Evolutionary conservation across 257 asterid genomes (phyloP), one percentile per base, ranked within the genome.

Genomic region (Nicotiana undulata): DNA sequence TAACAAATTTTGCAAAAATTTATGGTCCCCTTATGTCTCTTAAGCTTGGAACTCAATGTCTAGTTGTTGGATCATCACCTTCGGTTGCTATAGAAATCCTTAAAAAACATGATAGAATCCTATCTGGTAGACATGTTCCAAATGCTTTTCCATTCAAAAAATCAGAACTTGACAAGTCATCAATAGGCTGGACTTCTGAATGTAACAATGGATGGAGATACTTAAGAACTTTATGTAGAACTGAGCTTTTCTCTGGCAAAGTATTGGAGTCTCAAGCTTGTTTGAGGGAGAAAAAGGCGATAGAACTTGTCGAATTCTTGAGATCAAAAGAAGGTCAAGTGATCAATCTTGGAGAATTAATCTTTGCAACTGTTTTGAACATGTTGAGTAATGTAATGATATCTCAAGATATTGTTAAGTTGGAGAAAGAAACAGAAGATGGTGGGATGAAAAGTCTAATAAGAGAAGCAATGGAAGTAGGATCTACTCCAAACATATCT

Each of bases 51-150:
- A 63, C 80, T 1, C 85, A 86, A 18, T 37, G 20, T 61, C 9
- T 87, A 8, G 49, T 91, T 46, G 87, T 91, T 8, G 93, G 80
- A 75, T 88, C 93, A 16, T 88, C 95, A 0, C 81, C 92, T 2
- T 79, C 75, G 0, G 90, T 82, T 1, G 93, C 93, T 9, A 15
- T 20, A 0, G 88, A 86, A 22, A 85, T 89, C 76, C 85, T 91
- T 51, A 87, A 84, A 32, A 26, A 76, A 4, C 76, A 88, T 29
- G 89, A 88, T 56, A 82, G 87, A 24, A 22, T 68, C 9, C 72
- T 89, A 0, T 86, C 88, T 0, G 91, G 84, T 0, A 77, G 89
- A 17, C 22, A 63, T 26, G 86, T 85, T 49, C 92, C 93, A 13
- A 53, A 61, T 31, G 61, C 68, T 0, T 1, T 82, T 1, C 84